These are phyloP conservation scores for Venturia carpophila DNA, from an alignment of 2,329 filamentous ascomycete genomes.

Conservation along the genomic window DNA sequence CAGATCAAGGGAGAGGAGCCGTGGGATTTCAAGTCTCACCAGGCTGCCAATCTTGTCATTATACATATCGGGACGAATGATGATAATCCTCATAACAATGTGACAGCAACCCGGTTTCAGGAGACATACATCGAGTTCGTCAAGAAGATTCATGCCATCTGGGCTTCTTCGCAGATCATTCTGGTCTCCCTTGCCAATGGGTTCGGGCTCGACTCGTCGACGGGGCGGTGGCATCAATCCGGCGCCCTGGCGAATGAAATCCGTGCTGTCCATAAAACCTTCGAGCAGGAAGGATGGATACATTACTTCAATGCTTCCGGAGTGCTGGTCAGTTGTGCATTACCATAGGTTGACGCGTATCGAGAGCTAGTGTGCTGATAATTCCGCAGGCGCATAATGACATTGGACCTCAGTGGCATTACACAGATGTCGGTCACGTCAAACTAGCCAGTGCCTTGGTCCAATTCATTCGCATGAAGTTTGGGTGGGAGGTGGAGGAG, in stretches of 20 bases:
- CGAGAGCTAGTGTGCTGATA: background rate
- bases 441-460: slow-evolving; percentile 54
- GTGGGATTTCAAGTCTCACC: slow-evolving; percentile 30
- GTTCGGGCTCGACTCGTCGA: slow-evolving; percentile 46
- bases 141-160: slow-evolving; percentile 33
- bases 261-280: slow-evolving; percentile 44
- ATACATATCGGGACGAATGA: slow-evolving; percentile 44
- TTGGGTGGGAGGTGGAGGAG: slow-evolving; percentile 47
- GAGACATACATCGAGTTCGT: slow-evolving; percentile 37
- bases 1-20: slow-evolving; percentile 29
- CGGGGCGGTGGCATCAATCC: slow-evolving; percentile 36
- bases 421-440: slow-evolving; percentile 53
- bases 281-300: slow-evolving; percentile 45
- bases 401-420: slow-evolving; percentile 46
- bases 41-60: slow-evolving; percentile 36
- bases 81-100: slow-evolving; percentile 36
- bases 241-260: slow-evolving; percentile 45
- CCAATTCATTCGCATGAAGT: slow-evolving; percentile 49
- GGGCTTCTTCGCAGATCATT: slow-evolving; percentile 37
- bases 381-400: background rate
- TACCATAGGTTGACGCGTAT: slow-evolving; percentile 24
- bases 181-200: slow-evolving; percentile 46
- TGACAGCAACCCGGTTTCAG: slow-evolving; percentile 33
- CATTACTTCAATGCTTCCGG: slow-evolving; percentile 56
- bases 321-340: slow-evolving; percentile 55